Evolutionary conservation across 768 basidiomycete genomes (phyloP).

Genomic region (Agaricus blazei): DNA sequence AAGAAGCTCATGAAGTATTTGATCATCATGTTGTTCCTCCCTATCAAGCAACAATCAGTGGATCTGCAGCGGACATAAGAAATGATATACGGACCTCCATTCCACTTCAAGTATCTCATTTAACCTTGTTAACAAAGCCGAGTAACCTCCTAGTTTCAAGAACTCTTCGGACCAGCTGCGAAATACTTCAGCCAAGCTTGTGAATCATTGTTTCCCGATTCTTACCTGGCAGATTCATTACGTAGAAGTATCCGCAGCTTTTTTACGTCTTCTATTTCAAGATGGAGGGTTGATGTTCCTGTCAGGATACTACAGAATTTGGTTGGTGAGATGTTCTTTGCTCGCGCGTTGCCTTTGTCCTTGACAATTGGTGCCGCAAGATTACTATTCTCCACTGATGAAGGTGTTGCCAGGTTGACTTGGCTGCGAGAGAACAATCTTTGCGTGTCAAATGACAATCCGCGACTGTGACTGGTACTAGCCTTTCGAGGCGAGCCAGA

Average conservation of each 20-base stretch:
- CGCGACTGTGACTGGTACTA: slow-evolving; percentile 46
- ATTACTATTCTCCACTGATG: slow-evolving; percentile 35
- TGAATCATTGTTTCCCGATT: neutral
- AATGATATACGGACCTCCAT: slow-evolving; percentile 73
- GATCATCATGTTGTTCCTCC: slow-evolving; percentile 97
- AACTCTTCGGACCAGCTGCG: slow-evolving; percentile 88
- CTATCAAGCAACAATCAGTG: slow-evolving; percentile 33
- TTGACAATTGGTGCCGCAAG: slow-evolving; percentile 34
- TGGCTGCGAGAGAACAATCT: slow-evolving; percentile 51
- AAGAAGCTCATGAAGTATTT: slow-evolving; percentile 85
- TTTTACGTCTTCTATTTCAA: slow-evolving; percentile 86
- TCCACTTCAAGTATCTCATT: slow-evolving; percentile 93
- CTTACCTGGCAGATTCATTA: slow-evolving; percentile 86
- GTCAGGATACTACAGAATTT: slow-evolving; percentile 65
- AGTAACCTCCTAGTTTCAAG: slow-evolving; percentile 78
- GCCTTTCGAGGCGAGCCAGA: slow-evolving; percentile 32
- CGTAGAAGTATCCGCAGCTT: slow-evolving; percentile 82
- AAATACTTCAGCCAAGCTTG: neutral
- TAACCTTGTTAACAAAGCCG: slow-evolving; percentile 73
- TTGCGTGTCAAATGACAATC: slow-evolving; percentile 53
- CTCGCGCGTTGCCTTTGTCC: slow-evolving; percentile 38
- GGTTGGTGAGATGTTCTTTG: slow-evolving; percentile 55
- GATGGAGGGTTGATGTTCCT: slow-evolving; percentile 60
- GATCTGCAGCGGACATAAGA: neutral
- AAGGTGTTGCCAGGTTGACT: slow-evolving; percentile 31